Evolutionary conservation across 108 stramenopile species (phyloP), one percentile per base, ranked within the genome.

Genomic region (Cyclotella choctawhatcheeana): DNA sequence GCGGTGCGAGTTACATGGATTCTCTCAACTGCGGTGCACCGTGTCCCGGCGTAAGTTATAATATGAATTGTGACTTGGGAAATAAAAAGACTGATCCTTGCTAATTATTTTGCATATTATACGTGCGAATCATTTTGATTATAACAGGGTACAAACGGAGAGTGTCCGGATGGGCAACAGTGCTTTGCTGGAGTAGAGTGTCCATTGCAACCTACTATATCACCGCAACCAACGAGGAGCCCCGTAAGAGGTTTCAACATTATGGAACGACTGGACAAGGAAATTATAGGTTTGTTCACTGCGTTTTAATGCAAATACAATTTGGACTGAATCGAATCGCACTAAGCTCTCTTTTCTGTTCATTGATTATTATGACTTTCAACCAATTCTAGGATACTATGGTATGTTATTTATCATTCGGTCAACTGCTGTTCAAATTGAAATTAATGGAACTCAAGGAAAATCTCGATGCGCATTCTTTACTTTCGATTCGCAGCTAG

Each of bases 211-310:
- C 31, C 69, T 2, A 69, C 43, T 4, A 58, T 69, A 21, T 58
- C 55, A 47, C 69, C 69, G 1, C 30, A 6, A 43, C 44, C 44
- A 10, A 58, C 55, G 30, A 35, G 56, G 47, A 58, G 55, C 45
- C 55, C 69, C 21, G 40, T 43, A 27, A 43, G 24, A 12, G 55
- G 43, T 5, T 69, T 59, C 21, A 44, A 44, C 59, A 44, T 58
- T 32, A 44, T 33, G 8, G 53, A 45, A 12, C 6, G 37, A 40
- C 67, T 50, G 12, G 67, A 64, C 30, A 79, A 79, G 33, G 44
- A 68, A 2, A 79, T 79, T 26, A 74, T 79, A 52, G 56, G 56
- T 58, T 29, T 22, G 56, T 58, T 31, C n/a, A n/a, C n/a, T n/a
- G n/a, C n/a, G n/a, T n/a, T n/a, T n/a, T n/a, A 22, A 22, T 52